A percentile compares a stretch with the other conserved stretches of the same genome.
phyloP scores from a whole-genome alignment of 352 stramenopile genomes.

The Elongisporangium undulatum region DNA sequence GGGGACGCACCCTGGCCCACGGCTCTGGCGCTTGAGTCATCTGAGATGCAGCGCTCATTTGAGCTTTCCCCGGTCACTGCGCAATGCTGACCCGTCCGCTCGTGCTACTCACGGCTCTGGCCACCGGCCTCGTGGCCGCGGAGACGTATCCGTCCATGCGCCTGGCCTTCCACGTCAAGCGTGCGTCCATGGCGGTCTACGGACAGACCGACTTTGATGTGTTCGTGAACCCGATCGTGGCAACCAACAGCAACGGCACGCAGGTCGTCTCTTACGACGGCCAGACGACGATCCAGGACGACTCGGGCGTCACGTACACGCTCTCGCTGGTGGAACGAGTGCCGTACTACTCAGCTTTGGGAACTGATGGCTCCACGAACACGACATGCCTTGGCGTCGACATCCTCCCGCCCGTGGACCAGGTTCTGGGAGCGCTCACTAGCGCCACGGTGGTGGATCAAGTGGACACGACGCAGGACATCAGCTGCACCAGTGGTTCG shows the following conservation, averaged over 20 bases:
- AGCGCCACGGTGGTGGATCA: conserved; percentile 21
- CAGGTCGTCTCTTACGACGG: conserved; percentile 45
- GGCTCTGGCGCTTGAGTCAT: not conserved
- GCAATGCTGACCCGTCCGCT: too few species aligned
- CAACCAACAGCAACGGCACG: conserved; percentile 10
- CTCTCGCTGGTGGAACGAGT: conserved; percentile 31
- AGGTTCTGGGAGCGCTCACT: conserved; percentile 27
- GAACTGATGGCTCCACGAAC: conserved; percentile 15
- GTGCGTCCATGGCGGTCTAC: conserved; percentile 47
- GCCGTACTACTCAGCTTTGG: conserved; percentile 30
- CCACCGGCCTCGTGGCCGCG: conserved; percentile 9
- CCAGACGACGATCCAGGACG: conserved; percentile 24
- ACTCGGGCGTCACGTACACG: conserved; percentile 25
- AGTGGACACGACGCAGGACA: conserved; percentile 31
- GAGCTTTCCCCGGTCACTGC: not conserved
- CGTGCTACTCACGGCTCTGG: too few species aligned
- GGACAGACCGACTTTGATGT: conserved; percentile 35
- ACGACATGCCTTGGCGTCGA: conserved; percentile 16
- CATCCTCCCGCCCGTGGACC: conserved; percentile 20
- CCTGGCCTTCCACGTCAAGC: conserved; percentile 43
- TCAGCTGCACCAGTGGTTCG: conserved; percentile 30
- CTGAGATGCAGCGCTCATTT: not conserved
- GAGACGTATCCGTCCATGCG: conserved; percentile 25
- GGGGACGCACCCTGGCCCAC: not conserved
- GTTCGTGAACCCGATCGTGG: conserved; percentile 30